Evolutionary conservation across 2,329 filamentous ascomycete species (phyloP).

Genomic region (Epichloe elymi): DNA sequence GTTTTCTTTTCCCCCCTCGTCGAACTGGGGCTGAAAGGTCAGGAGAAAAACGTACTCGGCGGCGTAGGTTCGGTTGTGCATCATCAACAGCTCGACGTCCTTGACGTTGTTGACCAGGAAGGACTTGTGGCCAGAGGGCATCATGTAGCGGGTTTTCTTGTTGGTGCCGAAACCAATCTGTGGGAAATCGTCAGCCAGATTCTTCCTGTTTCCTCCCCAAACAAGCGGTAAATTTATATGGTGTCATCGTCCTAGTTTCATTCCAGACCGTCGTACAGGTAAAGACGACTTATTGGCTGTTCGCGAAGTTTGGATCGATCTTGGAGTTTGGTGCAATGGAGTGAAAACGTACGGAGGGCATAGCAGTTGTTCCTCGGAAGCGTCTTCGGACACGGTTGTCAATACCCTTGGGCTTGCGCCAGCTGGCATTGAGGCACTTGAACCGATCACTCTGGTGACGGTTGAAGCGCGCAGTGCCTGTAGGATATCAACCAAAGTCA

Average conservation of each 20-base stretch:
- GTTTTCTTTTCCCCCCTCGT: too few species aligned
- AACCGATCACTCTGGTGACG: constrained; percentile 97
- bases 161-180: constrained; percentile 98
- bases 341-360: constrained; percentile 79
- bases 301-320: not conserved
- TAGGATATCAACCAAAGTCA: constrained; percentile 22
- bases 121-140: constrained; percentile 98
- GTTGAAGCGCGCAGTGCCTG: constrained; percentile 88
- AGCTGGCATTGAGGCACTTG: constrained; percentile 79
- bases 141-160: constrained; percentile 99
- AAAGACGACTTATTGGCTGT: not conserved
- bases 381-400: constrained; percentile 95
- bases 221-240: too few species aligned
- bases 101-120: constrained; percentile 97
- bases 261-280: not conserved
- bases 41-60: constrained; percentile 64
- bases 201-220: not conserved
- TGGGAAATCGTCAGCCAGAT: constrained; percentile 3
- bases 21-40: too few species aligned
- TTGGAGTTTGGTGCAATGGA: not conserved
- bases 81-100: constrained; percentile 94
- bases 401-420: constrained; percentile 99
- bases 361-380: constrained; percentile 88
- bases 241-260: not conserved
- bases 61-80: constrained; percentile 99